Conservation (phyloP, 495 filamentous ascomycete genomes). For the Lasiosphaeris hirsuta region DNA sequence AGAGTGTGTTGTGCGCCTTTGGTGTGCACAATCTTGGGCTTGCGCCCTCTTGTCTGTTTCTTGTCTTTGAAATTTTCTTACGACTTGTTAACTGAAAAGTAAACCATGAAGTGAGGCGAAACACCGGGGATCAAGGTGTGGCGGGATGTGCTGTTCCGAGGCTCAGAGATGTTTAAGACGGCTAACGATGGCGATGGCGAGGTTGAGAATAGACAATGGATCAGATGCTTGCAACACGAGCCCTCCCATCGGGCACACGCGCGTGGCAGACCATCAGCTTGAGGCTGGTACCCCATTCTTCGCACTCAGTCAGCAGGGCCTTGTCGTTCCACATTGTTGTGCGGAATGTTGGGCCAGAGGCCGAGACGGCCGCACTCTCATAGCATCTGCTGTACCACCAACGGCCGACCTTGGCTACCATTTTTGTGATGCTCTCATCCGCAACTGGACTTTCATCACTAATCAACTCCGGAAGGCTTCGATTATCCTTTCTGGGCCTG, state of each 20-base stretch:
- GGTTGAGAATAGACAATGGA: neutral
- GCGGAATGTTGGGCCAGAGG: constrained; percentile 46
- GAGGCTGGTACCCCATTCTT: constrained; percentile 80
- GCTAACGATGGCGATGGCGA: neutral
- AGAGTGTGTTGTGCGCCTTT: neutral
- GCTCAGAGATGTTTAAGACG: too few relatives aligned
- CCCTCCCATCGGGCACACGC: constrained; percentile 42
- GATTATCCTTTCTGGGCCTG: constrained; percentile 44
- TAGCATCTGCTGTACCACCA: constrained; percentile 98
- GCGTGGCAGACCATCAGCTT: constrained; percentile 89
- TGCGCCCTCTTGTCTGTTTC: constrained; percentile 14
- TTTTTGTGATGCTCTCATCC: constrained; percentile 82
- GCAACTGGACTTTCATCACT: constrained; percentile 57
- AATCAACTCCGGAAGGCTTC: constrained; percentile 67
- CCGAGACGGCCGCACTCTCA: constrained; percentile 58
- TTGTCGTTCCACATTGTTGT: constrained; percentile 79
- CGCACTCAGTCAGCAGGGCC: constrained; percentile 75
- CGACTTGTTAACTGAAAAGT: neutral
- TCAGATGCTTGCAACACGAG: constrained; percentile 45
- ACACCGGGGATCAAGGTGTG: too few relatives aligned
- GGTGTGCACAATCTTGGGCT: constrained; percentile 3
- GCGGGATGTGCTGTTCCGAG: too few relatives aligned
- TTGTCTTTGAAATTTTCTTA: neutral
- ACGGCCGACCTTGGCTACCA: constrained; percentile 85
- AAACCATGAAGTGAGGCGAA: neutral